Conservation (phyloP, 2,329 filamentous ascomycete species). For the Cytospora mali region DNA sequence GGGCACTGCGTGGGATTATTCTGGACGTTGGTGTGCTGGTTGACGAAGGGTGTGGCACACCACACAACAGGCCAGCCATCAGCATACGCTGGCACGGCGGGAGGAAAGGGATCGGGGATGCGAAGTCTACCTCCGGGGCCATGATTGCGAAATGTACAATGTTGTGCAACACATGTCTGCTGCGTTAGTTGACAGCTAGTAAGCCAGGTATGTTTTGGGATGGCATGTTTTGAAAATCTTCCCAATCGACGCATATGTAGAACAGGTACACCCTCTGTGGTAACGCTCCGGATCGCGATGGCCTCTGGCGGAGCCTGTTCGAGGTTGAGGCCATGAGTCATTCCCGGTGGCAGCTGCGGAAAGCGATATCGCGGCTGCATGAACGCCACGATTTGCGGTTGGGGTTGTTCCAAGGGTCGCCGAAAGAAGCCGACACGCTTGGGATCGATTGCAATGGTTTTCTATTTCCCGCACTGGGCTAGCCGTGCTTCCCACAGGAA, state of each 20-base stretch:
- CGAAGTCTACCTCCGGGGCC: slow-evolving; percentile 14
- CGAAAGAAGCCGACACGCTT: slow-evolving; percentile 6
- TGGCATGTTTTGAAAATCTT: not conserved
- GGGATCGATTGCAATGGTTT: no score
- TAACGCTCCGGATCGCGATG: not conserved
- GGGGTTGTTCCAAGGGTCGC: slow-evolving; percentile 1
- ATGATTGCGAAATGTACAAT: slow-evolving; percentile 6
- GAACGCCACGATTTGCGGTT: not conserved
- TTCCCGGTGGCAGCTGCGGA: not conserved
- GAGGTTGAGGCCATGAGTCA: slow-evolving; percentile 6
- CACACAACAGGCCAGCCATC: slow-evolving; percentile 3
- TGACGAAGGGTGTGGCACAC: slow-evolving; percentile 18
- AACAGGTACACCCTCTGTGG: slow-evolving; percentile 17
- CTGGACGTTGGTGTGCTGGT: not conserved
- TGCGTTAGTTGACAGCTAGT: slow-evolving; percentile 2
- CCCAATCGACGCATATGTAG: not conserved
- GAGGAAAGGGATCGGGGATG: slow-evolving; percentile 20
- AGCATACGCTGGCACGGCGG: not conserved
- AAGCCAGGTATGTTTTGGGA: not conserved
- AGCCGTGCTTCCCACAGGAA: slow-evolving; percentile 2
- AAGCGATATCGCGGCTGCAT: slow-evolving; percentile 11
- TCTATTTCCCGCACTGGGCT: not conserved
- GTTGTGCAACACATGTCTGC: slow-evolving; percentile 16
- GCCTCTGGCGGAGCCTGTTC: slow-evolving; percentile 1
- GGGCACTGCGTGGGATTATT: slow-evolving; percentile 9